Evolutionary conservation across 2,329 filamentous ascomycete species (phyloP).

Genomic region (Dactylellina cionopaga): DNA sequence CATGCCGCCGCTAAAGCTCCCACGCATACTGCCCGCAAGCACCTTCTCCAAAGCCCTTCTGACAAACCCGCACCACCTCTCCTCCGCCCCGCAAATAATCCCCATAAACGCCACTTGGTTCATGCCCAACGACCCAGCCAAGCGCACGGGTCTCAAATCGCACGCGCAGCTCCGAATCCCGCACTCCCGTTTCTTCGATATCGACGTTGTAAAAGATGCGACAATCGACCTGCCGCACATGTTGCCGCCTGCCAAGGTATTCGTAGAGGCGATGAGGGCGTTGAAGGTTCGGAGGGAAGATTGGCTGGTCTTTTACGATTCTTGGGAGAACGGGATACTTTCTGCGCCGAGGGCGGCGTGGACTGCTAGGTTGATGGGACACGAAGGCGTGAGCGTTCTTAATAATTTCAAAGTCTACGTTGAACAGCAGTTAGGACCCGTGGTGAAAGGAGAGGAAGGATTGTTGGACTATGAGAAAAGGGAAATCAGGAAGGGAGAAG

Average conservation of each 20-base stretch:
- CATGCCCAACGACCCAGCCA: constrained; percentile 87
- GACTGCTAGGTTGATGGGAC: constrained; percentile 91
- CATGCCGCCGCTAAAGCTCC: constrained; percentile 71
- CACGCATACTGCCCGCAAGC: constrained; percentile 85
- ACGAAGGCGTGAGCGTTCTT: constrained; percentile 84
- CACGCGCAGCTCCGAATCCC: constrained; percentile 74
- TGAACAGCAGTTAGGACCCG: constrained; percentile 75
- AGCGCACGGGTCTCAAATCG: constrained; percentile 67
- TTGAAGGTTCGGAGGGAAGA: constrained; percentile 89
- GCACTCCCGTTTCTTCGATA: constrained; percentile 91
- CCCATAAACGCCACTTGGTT: constrained; percentile 96
- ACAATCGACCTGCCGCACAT: constrained; percentile 94
- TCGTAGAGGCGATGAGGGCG: constrained; percentile 86
- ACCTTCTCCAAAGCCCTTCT: constrained; percentile 84
- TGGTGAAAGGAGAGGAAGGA: constrained; percentile 74
- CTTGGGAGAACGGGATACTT: constrained; percentile 89
- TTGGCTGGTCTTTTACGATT: constrained; percentile 92
- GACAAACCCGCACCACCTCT: constrained; percentile 80
- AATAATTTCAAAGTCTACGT: constrained; percentile 98
- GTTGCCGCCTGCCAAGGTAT: constrained; percentile 82
- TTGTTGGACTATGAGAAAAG: constrained; percentile 42
- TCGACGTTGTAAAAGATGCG: constrained; percentile 89
- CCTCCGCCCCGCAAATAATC: constrained; percentile 84
- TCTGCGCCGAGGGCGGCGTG: constrained; percentile 92
- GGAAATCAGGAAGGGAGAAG: constrained; percentile 59